These are phyloP conservation scores for Ogataea hybrid DNA, from an alignment of 1,139 yeast species.

Conservation along the genomic window DNA sequence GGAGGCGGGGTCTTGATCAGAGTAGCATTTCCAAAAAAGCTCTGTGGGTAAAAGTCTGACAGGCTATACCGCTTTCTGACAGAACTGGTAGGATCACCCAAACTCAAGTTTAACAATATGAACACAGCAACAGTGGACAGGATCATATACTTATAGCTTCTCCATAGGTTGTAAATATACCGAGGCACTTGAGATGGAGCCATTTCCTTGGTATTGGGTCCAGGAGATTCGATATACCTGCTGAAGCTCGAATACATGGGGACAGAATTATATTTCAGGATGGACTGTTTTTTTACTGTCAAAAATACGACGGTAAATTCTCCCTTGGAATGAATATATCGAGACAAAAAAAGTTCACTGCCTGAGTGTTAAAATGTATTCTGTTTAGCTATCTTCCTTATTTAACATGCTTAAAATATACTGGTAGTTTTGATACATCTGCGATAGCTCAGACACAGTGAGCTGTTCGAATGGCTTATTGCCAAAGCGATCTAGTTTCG, in stretches of 20 bases:
- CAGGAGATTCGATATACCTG: constrained; percentile 6
- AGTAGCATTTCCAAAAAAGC: constrained; percentile 3
- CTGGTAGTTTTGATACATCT: constrained; percentile 33
- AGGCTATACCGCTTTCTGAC: neutral
- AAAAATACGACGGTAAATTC: neutral
- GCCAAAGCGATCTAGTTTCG: constrained; percentile 22
- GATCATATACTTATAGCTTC: constrained; percentile 1
- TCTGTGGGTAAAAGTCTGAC: constrained; percentile 3
- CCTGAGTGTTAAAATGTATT: neutral
- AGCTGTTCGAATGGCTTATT: constrained; percentile 31
- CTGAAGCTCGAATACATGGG: constrained; percentile 7
- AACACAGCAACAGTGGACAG: constrained; percentile 3
- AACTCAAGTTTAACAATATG: neutral
- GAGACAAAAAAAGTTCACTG: neutral
- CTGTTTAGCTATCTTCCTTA: neutral
- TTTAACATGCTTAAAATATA: constrained; percentile 18
- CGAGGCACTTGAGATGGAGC: neutral
- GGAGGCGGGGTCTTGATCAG: constrained; percentile 11
- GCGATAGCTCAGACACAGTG: constrained; percentile 30
- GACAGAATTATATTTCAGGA: neutral
- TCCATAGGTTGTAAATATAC: constrained; percentile 1
- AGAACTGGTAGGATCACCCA: neutral
- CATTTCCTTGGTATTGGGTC: constrained; percentile 1
- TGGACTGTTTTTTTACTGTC: neutral
- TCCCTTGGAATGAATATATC: neutral